Evolutionary conservation across 192 early-diverging fungal species (phyloP), one percentile per base, ranked within the genome.

Genomic region (Paraglomus occultum): DNA sequence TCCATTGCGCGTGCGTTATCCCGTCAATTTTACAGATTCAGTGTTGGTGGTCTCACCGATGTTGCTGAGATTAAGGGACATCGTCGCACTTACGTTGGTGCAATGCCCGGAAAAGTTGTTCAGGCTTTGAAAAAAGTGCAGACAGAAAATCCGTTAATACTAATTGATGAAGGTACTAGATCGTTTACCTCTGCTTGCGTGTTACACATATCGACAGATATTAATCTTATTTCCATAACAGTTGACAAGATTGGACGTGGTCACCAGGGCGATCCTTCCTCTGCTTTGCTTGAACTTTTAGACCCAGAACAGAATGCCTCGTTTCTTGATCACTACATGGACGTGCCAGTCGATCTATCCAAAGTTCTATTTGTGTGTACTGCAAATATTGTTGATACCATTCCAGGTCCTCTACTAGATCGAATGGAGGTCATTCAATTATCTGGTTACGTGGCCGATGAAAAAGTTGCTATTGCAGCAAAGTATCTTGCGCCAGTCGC

Each of bases 271-370:
- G 95, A 99, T 64, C 95, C 95, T 10, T 91, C 97, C 1, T 97
- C 95, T 6, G 97, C 97, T 8, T 84, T 99, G 51, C 78, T 99
- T 4, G 97, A 99, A 79, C 80, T 99, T 45, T 80, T 99, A 14
- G 97, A 99, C 63, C 97, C 97, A 10, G 97, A 99, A 74, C 97
- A 99, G 75, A 99, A 99, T 78, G 85, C 81, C 51, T 90, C 93
- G 4, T 99, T 99, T 83, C 85, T 99, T 64, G 97, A 99, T 80
- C 97, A 99, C 79, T 99, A 99, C 85, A 95, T 99, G 94, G 97
- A 99, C 78, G 92, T 99, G 10, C 95, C 97, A 0, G 85, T 99
- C 10, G 95, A 99, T 73, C 83, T 99, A 38, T 99, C 97, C 71
- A 95, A 96, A 76, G 95, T 99, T 2, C 81, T 99, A 40, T 99